Percentiles rank a stretch among this genome's conserved stretches.
Evolutionary conservation across 345 rosid species (phyloP).

Genomic region (Pelargonium nanum): DNA sequence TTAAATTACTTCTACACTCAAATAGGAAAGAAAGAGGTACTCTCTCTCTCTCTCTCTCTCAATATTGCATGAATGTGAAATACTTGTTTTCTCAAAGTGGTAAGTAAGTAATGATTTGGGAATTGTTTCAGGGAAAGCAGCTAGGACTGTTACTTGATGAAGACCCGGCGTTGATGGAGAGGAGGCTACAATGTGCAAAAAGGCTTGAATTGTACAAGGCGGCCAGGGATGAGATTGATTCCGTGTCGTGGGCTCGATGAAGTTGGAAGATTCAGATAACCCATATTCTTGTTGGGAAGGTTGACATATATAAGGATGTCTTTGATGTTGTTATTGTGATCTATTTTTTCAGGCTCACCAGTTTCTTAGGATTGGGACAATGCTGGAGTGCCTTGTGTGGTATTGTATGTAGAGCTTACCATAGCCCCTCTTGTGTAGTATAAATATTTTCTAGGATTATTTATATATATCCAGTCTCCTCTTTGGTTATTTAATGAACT

Average conservation of each 20-base stretch:
- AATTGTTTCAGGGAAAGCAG: constrained; percentile 21
- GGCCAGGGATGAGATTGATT: constrained; percentile 33
- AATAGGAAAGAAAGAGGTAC: constrained; percentile 30
- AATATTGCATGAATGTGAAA: too few species aligned
- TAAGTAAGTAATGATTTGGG: too few species aligned
- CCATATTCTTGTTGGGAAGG: background rate
- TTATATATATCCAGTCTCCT: too few species aligned
- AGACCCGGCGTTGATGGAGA: constrained; percentile 35
- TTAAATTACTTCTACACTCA: constrained; percentile 24
- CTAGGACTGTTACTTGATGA: constrained; percentile 24
- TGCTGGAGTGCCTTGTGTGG: too few species aligned
- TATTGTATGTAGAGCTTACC: too few species aligned
- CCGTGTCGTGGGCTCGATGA: constrained; percentile 28
- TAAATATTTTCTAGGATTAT: too few species aligned
- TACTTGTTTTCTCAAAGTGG: too few species aligned
- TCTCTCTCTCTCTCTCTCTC: background rate
- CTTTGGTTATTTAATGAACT: too few species aligned
- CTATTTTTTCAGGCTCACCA: too few species aligned
- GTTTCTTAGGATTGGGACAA: too few species aligned
- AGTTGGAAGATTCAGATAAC: background rate
- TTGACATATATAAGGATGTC: too few species aligned
- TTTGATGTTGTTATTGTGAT: background rate
- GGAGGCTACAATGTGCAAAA: constrained; percentile 24
- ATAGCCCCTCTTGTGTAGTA: too few species aligned
- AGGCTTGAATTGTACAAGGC: constrained; percentile 32